phyloP scores from a whole-genome alignment of 23 red algal genomes.

The Agarophyton chilense region DNA sequence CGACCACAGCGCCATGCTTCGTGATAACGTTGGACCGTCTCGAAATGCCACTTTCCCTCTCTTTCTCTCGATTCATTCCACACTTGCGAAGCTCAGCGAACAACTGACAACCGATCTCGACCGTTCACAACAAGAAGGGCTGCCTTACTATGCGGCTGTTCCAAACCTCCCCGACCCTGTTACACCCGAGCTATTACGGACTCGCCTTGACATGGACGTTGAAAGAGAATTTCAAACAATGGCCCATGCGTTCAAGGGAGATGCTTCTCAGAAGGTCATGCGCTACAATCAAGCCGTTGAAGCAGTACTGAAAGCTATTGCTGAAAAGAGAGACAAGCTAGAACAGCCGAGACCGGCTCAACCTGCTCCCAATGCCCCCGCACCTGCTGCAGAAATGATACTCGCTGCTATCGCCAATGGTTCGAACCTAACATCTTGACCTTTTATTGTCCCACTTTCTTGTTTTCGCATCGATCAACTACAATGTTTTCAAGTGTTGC shows the following conservation, averaged over 20 bases:
- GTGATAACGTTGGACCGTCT: slow-evolving; percentile 20
- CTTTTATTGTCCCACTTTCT: too few relatives aligned
- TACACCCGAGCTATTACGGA: background rate
- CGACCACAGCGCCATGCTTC: slow-evolving; percentile 16
- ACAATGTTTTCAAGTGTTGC: too few relatives aligned
- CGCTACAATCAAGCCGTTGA: slow-evolving; percentile 28
- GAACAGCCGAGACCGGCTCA: background rate
- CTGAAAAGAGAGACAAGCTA: slow-evolving; percentile 2
- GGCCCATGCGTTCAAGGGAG: slow-evolving; percentile 23
- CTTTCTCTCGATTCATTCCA: slow-evolving; percentile 15
- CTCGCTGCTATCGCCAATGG: background rate
- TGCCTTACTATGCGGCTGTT: slow-evolving; percentile 25
- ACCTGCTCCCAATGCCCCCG: background rate
- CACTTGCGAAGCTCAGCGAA: background rate
- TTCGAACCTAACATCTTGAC: background rate
- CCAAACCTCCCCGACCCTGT: slow-evolving; percentile 21
- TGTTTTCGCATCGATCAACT: too few relatives aligned
- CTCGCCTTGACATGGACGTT: background rate
- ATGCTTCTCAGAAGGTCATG: slow-evolving; percentile 8
- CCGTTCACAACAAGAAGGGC: slow-evolving; percentile 21
- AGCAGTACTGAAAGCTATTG: slow-evolving; percentile 5
- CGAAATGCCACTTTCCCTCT: slow-evolving; percentile 23
- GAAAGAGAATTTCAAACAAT: slow-evolving; percentile 19
- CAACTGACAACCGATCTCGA: slow-evolving; percentile 13
- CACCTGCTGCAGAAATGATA: background rate